Conservation (phyloP, 225 moss, liverwort and hornwort species). For the Takakia lepidozioides region DNA sequence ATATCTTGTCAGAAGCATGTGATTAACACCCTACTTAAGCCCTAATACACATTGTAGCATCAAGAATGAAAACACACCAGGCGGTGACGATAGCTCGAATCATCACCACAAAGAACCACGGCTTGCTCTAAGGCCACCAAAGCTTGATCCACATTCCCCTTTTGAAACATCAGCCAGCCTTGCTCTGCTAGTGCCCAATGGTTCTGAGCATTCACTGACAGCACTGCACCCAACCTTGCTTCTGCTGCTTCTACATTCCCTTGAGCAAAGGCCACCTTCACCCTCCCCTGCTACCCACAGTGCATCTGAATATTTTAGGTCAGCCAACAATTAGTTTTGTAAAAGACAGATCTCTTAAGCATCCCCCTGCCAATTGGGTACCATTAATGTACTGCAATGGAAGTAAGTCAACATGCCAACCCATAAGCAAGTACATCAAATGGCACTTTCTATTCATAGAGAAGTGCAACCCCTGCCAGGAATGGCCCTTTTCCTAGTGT, state of each 20-base stretch:
- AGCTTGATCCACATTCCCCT: constrained; percentile 49
- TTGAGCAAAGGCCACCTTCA: constrained; percentile 31
- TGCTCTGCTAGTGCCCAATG: constrained; percentile 94
- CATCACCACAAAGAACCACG: constrained; percentile 55
- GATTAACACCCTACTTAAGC: too few species aligned
- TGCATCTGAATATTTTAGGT: too few species aligned
- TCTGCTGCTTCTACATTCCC: constrained; percentile 28
- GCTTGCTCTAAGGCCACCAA: constrained; percentile 65
- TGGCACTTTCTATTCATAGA: too few species aligned
- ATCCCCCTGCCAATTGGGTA: too few species aligned
- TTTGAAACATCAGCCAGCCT: constrained; percentile 77
- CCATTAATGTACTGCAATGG: too few species aligned
- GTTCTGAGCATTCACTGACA: constrained; percentile 47
- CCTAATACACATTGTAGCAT: background rate
- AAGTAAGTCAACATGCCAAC: too few species aligned
- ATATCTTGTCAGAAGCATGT: background rate
- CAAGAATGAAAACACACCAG: constrained; percentile 51
- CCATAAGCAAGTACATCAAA: too few species aligned
- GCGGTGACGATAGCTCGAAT: constrained; percentile 75
- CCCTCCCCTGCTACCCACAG: constrained; percentile 27
- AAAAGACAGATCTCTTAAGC: too few species aligned
- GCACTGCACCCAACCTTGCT: constrained; percentile 51
- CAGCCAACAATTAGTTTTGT: too few species aligned
- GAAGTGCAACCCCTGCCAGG: too few species aligned
- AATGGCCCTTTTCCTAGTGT: too few species aligned